These are phyloP conservation scores for Porcisia deanei DNA, from an alignment of 208 protist genomes.

Conservation along the genomic window DNA sequence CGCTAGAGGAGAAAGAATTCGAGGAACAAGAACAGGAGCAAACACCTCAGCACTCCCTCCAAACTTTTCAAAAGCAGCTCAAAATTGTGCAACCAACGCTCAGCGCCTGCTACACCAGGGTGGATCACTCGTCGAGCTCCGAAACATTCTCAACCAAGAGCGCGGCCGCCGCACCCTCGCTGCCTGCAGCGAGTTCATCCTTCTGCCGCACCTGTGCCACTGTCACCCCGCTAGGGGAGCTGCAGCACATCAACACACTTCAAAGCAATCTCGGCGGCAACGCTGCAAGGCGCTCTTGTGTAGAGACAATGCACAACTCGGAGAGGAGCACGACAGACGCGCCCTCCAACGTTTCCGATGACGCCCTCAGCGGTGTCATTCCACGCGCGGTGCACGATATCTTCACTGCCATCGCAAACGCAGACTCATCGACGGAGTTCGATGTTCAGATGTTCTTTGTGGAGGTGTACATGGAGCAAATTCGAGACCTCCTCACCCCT, in stretches of 20 bases:
- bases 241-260: slow-evolving; percentile 23
- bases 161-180: neutral
- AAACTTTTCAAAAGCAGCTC: neutral
- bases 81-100: neutral
- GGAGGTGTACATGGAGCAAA: slow-evolving; percentile 98
- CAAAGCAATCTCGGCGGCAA: slow-evolving; percentile 2
- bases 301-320: neutral
- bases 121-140: neutral
- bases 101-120: no score
- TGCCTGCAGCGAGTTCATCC: neutral
- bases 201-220: slow-evolving; percentile 25
- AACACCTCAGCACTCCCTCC: neutral
- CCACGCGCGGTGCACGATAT: slow-evolving; percentile 93
- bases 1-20: slow-evolving; percentile 3
- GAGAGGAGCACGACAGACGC: neutral
- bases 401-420: slow-evolving; percentile 82
- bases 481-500: slow-evolving; percentile 93
- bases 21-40: slow-evolving; percentile 3
- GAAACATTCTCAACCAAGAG: neutral
- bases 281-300: neutral
- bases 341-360: slow-evolving; percentile 10
- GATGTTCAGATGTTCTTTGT: slow-evolving; percentile 95
- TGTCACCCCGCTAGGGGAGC: slow-evolving; percentile 26
- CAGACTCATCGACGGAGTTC: slow-evolving; percentile 84
- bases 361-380: slow-evolving; percentile 80